These are phyloP conservation scores for Pseudogymnoascus sp. DNA, from an alignment of 2,329 filamentous ascomycete genomes.

Conservation along the genomic window DNA sequence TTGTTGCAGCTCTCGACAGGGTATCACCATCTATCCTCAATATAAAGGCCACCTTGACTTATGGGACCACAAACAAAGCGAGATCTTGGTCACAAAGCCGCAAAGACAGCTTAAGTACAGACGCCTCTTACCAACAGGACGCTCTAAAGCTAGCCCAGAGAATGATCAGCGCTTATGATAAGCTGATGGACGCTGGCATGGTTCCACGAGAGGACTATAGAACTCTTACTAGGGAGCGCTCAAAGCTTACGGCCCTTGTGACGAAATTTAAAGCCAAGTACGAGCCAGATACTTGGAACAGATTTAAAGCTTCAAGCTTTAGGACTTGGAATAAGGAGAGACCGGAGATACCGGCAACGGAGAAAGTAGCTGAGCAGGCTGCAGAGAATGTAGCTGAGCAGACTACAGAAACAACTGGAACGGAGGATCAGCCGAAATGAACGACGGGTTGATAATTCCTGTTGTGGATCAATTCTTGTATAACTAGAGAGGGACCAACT, in stretches of 20 bases:
- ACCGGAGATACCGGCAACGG: constrained; percentile 9
- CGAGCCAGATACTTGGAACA: constrained; percentile 11
- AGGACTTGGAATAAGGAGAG: constrained; percentile 24
- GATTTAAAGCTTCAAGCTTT: constrained; percentile 16
- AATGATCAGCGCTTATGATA: constrained; percentile 30
- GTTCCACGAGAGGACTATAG: constrained; percentile 20
- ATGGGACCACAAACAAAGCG: constrained; percentile 16
- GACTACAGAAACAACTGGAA: background rate
- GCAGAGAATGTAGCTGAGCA: background rate
- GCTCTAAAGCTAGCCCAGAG: constrained; percentile 23
- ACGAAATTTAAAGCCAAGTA: constrained; percentile 23
- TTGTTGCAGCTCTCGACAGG: constrained; percentile 43
- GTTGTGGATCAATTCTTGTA: background rate
- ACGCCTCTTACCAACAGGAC: constrained; percentile 13
- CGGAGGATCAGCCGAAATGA: background rate
- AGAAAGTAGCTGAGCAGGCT: background rate
- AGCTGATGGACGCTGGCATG: constrained; percentile 24
- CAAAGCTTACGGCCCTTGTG: constrained; percentile 32
- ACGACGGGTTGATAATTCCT: background rate
- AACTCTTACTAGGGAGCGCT: constrained; percentile 22
- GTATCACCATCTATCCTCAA: constrained; percentile 30
- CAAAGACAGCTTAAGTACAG: background rate
- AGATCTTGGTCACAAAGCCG: background rate
- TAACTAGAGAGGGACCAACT: background rate
- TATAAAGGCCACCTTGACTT: constrained; percentile 22